These are phyloP conservation scores for Lactarius akahatsu DNA, from an alignment of 768 basidiomycete genomes.

Conservation along the genomic window DNA sequence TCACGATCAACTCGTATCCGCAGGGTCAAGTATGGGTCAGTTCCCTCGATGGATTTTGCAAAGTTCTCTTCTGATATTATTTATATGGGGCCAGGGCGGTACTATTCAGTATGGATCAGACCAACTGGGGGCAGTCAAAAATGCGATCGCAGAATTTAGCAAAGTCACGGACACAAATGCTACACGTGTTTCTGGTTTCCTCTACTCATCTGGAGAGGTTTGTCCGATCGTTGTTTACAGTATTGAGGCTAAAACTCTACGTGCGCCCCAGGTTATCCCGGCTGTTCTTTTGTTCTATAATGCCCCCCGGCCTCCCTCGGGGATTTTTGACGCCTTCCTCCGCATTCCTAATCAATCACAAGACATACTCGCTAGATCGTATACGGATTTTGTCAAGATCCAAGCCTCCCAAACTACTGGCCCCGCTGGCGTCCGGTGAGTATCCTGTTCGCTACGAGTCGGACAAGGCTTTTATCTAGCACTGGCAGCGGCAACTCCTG, in stretches of 20 bases:
- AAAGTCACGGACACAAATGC: background rate
- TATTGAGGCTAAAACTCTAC: constrained; percentile 40
- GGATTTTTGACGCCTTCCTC: constrained; percentile 49
- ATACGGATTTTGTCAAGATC: background rate
- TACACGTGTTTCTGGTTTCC: background rate
- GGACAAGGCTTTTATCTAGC: background rate
- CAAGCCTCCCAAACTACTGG: background rate
- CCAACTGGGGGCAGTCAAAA: background rate
- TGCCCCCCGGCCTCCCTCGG: constrained; percentile 44
- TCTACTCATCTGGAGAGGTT: constrained; percentile 39
- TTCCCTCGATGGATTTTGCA: background rate
- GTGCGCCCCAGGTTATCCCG: background rate
- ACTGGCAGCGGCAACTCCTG: background rate
- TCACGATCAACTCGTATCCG: constrained; percentile 19
- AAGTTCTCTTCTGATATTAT: background rate
- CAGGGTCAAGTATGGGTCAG: constrained; percentile 25
- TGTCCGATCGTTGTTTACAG: background rate
- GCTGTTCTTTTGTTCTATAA: constrained; percentile 48
- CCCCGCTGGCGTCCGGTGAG: background rate
- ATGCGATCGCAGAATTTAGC: constrained; percentile 16
- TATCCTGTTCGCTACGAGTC: background rate
- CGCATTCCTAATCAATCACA: constrained; percentile 37
- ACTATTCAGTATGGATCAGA: background rate
- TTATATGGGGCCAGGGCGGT: background rate
- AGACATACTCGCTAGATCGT: background rate